Base-by-base conservation (phyloP, 768 basidiomycete genomes). In the Lactarius trivialis region DNA sequence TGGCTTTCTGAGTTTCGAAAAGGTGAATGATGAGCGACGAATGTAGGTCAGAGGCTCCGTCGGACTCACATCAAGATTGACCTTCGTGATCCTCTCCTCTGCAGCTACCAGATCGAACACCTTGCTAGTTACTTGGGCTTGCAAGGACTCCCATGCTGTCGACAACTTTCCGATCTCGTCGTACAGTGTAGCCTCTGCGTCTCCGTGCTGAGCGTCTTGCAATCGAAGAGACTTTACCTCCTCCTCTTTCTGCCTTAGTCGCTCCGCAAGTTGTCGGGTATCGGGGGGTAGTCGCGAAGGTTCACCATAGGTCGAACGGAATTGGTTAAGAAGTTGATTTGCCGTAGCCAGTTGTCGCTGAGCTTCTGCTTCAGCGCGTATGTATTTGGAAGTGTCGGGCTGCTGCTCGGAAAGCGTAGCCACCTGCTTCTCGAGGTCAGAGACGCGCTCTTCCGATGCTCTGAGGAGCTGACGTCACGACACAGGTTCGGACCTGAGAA, bases 131-230 rank as follows among this genome's bases (percentile, higher is more conserved):
- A 93, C 80, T 66, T 92, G 90, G 36, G 81, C 80, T 65, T 95
- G 91, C 26, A 93, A 77, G 26, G 80, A 75, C 69, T 96, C 92
- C 91, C 93, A 98, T 0, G 92, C 85, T 36, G 85, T 80, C 17
- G 93, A 92, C 17, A 99, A 70, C 65, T 85, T 85, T 63, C 96
- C 93, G 7, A 98, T 74, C 73, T 98, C 95, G 21, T 83, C 77
- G 67, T 90, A 96, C 21, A 97, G 75, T 21, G 89, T 82, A 15
- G 84, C 78, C 69, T 93, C 88, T 3, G 86, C 81, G 85, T 93
- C 71, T 17, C n/a, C 50, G 60, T 83, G 83, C 68, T 93, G 86
- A 39, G 76, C 79, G 28, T 85, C 79, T 63, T 86, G 77, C 36
- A 94, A 71, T 39, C 82, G 81, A 49, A 94, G 70, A 57, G 74